phyloP scores from a whole-genome alignment of 139 green algal species.

The Yamagishiella unicocca region DNA sequence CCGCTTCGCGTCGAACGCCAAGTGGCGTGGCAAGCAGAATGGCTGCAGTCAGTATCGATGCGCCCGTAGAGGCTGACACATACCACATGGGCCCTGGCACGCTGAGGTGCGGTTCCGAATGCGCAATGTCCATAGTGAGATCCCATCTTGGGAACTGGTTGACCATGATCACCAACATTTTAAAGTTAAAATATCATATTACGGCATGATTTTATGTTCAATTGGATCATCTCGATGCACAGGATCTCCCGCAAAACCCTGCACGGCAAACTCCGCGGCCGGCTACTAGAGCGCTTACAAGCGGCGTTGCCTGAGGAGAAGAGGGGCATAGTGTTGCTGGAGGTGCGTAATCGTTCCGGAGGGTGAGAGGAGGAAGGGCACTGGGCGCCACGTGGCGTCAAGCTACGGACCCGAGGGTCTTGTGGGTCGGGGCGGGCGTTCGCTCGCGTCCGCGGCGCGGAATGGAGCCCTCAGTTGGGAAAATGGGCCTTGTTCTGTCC shows the following conservation, averaged over 20 bases:
- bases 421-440: no score
- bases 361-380: no score
- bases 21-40: no score
- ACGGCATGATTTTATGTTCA: no score
- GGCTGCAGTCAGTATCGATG: not conserved
- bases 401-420: no score
- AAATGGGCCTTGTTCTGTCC: no score
- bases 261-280: constrained; percentile 59
- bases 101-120: not conserved
- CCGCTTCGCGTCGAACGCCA: not conserved
- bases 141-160: not conserved
- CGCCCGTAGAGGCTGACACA: constrained; percentile 1
- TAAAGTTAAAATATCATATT: no score
- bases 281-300: constrained; percentile 55
- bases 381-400: no score
- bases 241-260: constrained; percentile 69
- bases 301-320: constrained; percentile 38
- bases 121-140: not conserved
- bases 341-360: no score
- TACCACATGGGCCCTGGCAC: constrained; percentile 41
- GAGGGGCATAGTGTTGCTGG: constrained; percentile 64
- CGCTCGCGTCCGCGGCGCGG: no score
- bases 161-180: not conserved
- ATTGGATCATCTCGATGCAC: not conserved
- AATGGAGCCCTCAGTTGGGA: no score